Evolutionary conservation across 257 asterid species (phyloP), one percentile per base, ranked within the genome.

Genomic region (Coffea eugenioides): DNA sequence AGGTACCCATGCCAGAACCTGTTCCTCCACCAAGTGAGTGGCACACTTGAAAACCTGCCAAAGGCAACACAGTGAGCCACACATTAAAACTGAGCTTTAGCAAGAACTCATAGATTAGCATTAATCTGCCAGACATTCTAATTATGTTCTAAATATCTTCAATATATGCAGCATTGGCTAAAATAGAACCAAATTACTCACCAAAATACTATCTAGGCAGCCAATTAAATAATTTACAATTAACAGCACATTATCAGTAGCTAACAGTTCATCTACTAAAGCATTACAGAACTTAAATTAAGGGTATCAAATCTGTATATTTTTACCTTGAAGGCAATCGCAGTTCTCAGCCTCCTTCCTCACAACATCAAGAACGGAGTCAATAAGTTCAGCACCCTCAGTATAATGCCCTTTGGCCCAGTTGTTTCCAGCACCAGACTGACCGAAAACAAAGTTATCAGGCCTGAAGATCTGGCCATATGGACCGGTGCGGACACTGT

Each of bases 1-100:
- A 78, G 74, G 95, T 92, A 72, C 97, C 97, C 97, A 92, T 92
- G 77, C 97, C 97, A 79, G 97, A 92, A 86, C 97, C 97, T 65
- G 97, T 92, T 76, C 97, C 97, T 65, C 97, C 97, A 83, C 97
- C 97, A 81, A 92, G 93, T 36, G 95, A 92, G 84, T 92, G 97
- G 83, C 97, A 92, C 59, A 92, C 95, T 84, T 92, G 95, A 71
- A 92, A 90, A 64, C 97, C 97, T 92, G 77, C 39, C 84, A 62
- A 39, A 74, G n/a, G 27, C 68, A 34, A 77, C 76, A 27, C 2
- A 14, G 31, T 0, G 8, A 85, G 27, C 14, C 59, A 75, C 41
- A 75, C 1, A 65, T 59, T 1, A 6, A 36, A 74, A 74, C 9
- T 59, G 46, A 23, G 3, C 51, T 15, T 45, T 46, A 4, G 20